Base-by-base conservation (phyloP, 2,329 filamentous ascomycete species). In the Didymellaceae sp. region DNA sequence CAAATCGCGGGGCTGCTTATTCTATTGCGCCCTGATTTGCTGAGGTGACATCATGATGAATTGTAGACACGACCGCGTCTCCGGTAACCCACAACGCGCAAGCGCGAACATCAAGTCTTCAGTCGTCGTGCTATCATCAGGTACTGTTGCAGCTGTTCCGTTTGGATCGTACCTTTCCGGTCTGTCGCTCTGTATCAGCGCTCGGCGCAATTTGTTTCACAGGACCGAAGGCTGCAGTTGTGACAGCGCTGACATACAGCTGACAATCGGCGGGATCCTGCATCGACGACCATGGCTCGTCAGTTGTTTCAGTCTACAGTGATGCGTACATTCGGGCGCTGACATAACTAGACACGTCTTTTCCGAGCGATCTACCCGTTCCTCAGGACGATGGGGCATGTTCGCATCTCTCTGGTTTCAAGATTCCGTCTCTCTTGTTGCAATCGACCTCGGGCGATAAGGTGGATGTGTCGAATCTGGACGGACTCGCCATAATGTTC, bases 371-470 rank as follows among this genome's bases (percentile, higher is more conserved):
- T 52, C 57, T 76, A 13, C 74, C 75, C 17, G 55, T 68, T 20
- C 75, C 74, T 13, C 47, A 65, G 38, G 73, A 77, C 56, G 74
- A 78, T 48, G 73, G 73, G 32, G 70, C 73, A 32, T 74, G 71
- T 60, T 49, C 73, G 42, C 74, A 78, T 47, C 62, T 77, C 28
- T 21, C 40, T n/a, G 43, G 51, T 21, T 57, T 48, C 31, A 47
- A 50, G 20, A 39, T 64, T 21, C 67, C 74, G 6, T 65, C 68
- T n/a, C 42, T 75, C 28, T 50, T 62, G 4, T 58, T 76, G 8
- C 59, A 62, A 4, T 65, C 70, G 11, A 74, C 74, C 13, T 65
- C 69, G 22, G 61, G 67, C 39, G 39, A 39, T 14, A 26, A 24
- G 38, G 55, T 62, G 28, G 61, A 74, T 40, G 57, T 73, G 17